These are phyloP conservation scores for Abortiporus biennis DNA, from an alignment of 1,284 basidiomycete genomes.

Conservation along the genomic window DNA sequence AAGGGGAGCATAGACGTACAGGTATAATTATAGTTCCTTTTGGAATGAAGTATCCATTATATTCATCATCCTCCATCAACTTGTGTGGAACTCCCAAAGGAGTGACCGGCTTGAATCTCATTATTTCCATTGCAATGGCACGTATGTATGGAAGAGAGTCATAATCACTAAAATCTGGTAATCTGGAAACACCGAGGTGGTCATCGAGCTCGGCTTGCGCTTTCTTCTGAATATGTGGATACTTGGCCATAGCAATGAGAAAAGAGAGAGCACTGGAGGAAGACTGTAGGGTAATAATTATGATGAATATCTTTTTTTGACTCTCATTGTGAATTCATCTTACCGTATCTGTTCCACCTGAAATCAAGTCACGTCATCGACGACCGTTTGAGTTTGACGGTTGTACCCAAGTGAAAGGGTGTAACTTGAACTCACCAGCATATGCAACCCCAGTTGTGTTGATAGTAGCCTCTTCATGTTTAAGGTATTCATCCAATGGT, in stretches of 20 bases:
- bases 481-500: no score
- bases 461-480: not conserved
- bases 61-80: constrained; percentile 5
- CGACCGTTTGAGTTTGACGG: no score
- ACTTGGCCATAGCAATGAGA: constrained; percentile 4
- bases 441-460: not conserved
- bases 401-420: not conserved
- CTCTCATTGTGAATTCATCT: not conserved
- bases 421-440: not conserved
- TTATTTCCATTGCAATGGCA: constrained; percentile 5
- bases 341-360: constrained; percentile 8
- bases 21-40: constrained; percentile 4
- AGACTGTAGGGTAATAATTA: constrained; percentile 2
- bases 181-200: constrained; percentile 1
- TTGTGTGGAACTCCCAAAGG: constrained; percentile 5
- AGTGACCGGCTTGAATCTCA: constrained; percentile 6
- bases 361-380: not conserved
- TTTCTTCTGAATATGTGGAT: constrained; percentile 6
- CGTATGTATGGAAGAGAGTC: constrained; percentile 4
- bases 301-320: not conserved
- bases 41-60: constrained; percentile 8
- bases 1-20: not conserved
- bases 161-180: constrained; percentile 4
- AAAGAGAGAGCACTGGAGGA: not conserved
- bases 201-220: constrained; percentile 6